A percentile compares a stretch with the other conserved stretches of the same genome.
Conservation (phyloP, 495 filamentous ascomycete species). For the Polyplosphaeria fusca region DNA sequence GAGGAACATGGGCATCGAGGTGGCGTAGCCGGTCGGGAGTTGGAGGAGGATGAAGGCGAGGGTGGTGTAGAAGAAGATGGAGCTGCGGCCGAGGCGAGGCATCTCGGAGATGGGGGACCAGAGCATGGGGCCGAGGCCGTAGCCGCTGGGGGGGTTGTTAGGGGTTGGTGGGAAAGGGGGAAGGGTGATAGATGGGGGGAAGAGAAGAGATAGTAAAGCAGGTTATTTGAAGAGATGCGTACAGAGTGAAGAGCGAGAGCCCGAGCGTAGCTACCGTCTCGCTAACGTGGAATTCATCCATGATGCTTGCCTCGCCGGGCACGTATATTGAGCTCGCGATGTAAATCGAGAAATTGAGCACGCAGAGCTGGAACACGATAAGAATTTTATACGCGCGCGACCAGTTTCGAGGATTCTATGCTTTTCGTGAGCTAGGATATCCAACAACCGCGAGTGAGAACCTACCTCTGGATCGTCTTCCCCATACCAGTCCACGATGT, state of each 20-base stretch:
- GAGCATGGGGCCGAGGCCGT: slow-evolving; percentile 46
- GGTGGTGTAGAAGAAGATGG: slow-evolving; percentile 43
- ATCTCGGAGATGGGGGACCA: slow-evolving; percentile 47
- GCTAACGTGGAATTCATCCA: slow-evolving; percentile 44
- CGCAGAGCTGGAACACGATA: slow-evolving; percentile 32
- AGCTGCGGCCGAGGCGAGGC: slow-evolving; percentile 45
- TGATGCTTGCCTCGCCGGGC: slow-evolving; percentile 35
- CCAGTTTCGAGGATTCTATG: slow-evolving; percentile 41
- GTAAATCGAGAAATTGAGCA: slow-evolving; percentile 49
- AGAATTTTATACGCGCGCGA: slow-evolving; percentile 26
- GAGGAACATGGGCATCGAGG: slow-evolving; percentile 46
- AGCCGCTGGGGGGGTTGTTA: too few relatives aligned
- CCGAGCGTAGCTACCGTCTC: slow-evolving; percentile 44
- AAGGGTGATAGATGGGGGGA: too few relatives aligned
- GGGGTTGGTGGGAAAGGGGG: too few relatives aligned
- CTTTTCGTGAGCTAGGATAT: too few relatives aligned
- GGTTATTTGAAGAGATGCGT: too few relatives aligned
- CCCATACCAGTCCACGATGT: too few relatives aligned
- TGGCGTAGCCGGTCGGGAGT: slow-evolving; percentile 46
- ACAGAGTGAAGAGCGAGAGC: slow-evolving; percentile 46
- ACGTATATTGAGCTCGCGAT: slow-evolving; percentile 49
- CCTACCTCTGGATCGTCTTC: too few relatives aligned
- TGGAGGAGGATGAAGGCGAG: slow-evolving; percentile 47
- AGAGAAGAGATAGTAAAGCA: too few relatives aligned
- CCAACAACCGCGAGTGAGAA: too few relatives aligned